Evolutionary conservation across 225 moss, liverwort and hornwort genomes (phyloP).

Genomic region (Takakia lepidozioides): DNA sequence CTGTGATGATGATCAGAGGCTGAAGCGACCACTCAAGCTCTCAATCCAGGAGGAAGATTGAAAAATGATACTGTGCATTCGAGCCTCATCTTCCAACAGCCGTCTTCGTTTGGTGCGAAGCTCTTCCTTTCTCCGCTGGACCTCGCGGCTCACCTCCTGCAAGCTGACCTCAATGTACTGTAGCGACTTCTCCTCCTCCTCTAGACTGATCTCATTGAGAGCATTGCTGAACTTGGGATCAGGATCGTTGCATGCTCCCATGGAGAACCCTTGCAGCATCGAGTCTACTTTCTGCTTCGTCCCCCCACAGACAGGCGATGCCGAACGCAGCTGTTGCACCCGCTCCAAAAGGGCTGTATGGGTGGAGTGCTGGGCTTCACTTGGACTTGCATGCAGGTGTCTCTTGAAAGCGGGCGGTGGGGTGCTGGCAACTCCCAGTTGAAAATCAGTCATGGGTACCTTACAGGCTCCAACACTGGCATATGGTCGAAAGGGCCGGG

Average conservation of each 20-base stretch:
- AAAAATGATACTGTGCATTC: conserved; percentile 88
- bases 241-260: conserved; percentile 35
- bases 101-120: conserved; percentile 80
- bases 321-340: conserved; percentile 63
- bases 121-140: conserved; percentile 91
- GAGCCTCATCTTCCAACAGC: conserved; percentile 90
- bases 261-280: conserved; percentile 67
- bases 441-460: conserved; percentile 74
- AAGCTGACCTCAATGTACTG: conserved; percentile 86
- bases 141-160: conserved; percentile 84
- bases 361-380: conserved; percentile 32
- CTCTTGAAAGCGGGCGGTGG: conserved; percentile 41
- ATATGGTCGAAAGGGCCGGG: conserved; percentile 82
- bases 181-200: conserved; percentile 88
- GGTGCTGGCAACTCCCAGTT: conserved; percentile 34
- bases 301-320: conserved; percentile 44
- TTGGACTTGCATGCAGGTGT: conserved; percentile 25
- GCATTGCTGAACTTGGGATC: conserved; percentile 53
- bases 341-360: conserved; percentile 59
- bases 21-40: conserved; percentile 84
- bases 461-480: conserved; percentile 89
- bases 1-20: no score
- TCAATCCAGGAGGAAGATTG: conserved; percentile 98
- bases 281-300: conserved; percentile 64
- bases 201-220: conserved; percentile 61